Conservation (phyloP, 768 basidiomycete species). For the Leucogyrophana mollusca region DNA sequence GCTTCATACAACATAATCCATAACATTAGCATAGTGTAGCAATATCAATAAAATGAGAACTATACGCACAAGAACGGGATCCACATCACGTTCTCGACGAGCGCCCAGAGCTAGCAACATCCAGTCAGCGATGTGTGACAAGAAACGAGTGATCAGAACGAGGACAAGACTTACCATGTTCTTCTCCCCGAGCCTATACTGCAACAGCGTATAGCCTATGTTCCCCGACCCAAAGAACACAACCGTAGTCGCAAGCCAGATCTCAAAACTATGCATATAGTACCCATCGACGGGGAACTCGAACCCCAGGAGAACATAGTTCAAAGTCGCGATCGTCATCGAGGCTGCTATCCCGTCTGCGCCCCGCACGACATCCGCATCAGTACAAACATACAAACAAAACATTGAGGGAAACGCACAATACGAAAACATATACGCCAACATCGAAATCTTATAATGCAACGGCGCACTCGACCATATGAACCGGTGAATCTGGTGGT, state of each 20-base stretch:
- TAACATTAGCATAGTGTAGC: background rate
- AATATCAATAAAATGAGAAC: slow-evolving; percentile 3
- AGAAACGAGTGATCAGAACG: no score
- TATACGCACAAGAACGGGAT: slow-evolving; percentile 75
- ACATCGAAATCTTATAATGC: slow-evolving; percentile 77
- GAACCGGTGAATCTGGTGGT: slow-evolving; percentile 67
- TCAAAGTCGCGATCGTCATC: slow-evolving; percentile 59
- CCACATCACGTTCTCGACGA: slow-evolving; percentile 63
- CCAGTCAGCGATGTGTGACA: no score
- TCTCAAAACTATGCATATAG: slow-evolving; percentile 71
- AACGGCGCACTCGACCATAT: slow-evolving; percentile 68
- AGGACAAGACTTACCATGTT: no score
- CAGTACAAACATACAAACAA: background rate
- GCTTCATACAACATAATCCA: slow-evolving; percentile 39
- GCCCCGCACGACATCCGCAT: no score
- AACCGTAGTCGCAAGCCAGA: slow-evolving; percentile 71
- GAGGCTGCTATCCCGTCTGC: slow-evolving; percentile 63
- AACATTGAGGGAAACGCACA: slow-evolving; percentile 29
- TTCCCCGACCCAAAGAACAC: slow-evolving; percentile 73
- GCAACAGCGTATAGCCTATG: slow-evolving; percentile 62
- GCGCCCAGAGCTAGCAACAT: slow-evolving; percentile 45
- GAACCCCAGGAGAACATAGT: slow-evolving; percentile 69
- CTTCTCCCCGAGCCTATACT: slow-evolving; percentile 73
- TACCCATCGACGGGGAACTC: slow-evolving; percentile 64
- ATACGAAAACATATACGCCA: slow-evolving; percentile 58